phyloP scores from a whole-genome alignment of 192 early-diverging fungal genomes.

The Geosiphon pyriformis region DNA sequence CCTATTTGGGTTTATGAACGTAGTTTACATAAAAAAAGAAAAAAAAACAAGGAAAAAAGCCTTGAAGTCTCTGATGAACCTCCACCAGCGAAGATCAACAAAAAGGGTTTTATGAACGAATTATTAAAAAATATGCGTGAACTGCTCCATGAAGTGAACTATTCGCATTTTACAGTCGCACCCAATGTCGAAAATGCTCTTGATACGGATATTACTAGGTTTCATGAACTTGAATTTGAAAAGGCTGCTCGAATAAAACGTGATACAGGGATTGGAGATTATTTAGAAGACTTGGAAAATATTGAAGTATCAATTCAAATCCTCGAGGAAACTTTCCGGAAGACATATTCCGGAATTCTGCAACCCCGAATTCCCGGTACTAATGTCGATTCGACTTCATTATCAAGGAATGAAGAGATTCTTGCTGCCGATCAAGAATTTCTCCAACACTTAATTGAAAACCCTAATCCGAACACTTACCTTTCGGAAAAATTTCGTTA shows the following conservation, averaged over 20 bases:
- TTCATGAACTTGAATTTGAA: not conserved
- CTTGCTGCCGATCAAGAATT: not conserved
- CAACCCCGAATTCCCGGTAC: not conserved
- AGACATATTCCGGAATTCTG: not conserved
- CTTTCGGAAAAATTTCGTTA: not conserved
- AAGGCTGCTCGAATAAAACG: not conserved
- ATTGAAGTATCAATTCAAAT: not conserved
- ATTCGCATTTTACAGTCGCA: not conserved
- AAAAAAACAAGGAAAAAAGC: not conserved
- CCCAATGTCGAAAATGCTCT: not conserved
- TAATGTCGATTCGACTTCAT: not conserved
- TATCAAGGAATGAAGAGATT: not conserved
- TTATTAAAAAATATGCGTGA: not conserved
- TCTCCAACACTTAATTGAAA: not conserved
- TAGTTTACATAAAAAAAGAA: not conserved
- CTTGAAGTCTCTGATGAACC: not conserved
- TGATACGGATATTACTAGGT: not conserved
- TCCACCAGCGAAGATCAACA: not conserved
- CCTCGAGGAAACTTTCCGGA: not conserved
- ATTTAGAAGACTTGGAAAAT: not conserved
- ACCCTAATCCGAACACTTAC: not conserved
- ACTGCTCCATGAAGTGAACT: not conserved
- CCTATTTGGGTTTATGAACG: constrained; percentile 26
- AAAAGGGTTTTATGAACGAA: not conserved
- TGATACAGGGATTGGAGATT: not conserved